These are phyloP conservation scores for Akebia trifoliata DNA, from an alignment of 164 flowering plant genomes.

Conservation along the genomic window DNA sequence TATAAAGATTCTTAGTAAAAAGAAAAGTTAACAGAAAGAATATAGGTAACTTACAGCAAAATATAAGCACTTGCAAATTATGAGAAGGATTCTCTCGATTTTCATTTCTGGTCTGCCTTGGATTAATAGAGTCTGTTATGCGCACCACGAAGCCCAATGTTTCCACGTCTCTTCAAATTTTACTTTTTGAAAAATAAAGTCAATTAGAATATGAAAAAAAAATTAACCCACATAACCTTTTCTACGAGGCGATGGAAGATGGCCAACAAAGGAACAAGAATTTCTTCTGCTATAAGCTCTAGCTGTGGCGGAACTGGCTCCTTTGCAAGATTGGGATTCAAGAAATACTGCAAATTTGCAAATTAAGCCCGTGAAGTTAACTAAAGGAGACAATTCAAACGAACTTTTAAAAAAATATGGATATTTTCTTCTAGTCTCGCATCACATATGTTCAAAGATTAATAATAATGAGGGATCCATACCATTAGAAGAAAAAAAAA, in stretches of 20 bases:
- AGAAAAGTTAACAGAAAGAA: background rate
- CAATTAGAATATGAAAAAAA: background rate
- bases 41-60: conserved; percentile 51
- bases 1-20: background rate
- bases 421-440: too few species aligned
- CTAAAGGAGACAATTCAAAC: background rate
- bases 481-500: too few species aligned
- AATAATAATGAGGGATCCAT: too few species aligned
- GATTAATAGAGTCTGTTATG: conserved; percentile 36
- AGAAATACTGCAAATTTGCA: conserved; percentile 53
- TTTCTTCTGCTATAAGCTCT: conserved; percentile 55
- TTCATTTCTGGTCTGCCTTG: conserved; percentile 30
- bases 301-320: conserved; percentile 82
- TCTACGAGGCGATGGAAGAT: conserved; percentile 44
- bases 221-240: conserved; percentile 35
- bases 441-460: too few species aligned
- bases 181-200: background rate
- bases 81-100: conserved; percentile 46
- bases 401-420: background rate
- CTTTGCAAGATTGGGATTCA: conserved; percentile 65
- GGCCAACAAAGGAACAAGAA: conserved; percentile 55
- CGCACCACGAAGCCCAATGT: conserved; percentile 8
- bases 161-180: conserved; percentile 2
- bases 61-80: conserved; percentile 70
- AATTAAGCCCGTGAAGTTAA: conserved; percentile 2